Base-by-base conservation (phyloP, 169 alveolate species). In the Perkinsus olseni region DNA sequence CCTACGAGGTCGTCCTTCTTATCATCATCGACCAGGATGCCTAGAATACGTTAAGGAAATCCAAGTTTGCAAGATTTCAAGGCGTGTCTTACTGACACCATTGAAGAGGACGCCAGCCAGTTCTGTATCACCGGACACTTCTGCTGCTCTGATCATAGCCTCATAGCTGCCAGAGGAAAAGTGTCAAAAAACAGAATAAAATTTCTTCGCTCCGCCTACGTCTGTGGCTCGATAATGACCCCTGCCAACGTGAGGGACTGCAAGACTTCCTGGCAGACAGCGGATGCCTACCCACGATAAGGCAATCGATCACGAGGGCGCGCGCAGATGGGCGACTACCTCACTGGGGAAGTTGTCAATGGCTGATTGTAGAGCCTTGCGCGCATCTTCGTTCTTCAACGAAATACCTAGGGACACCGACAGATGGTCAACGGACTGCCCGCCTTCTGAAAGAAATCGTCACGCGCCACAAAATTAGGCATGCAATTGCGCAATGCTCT, bases 191-290 rank as follows among this genome's bases (percentile, higher is more conserved):
- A n/a, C n/a, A n/a, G n/a, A n/a, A n/a, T n/a, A n/a, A n/a, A n/a
- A n/a, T n/a, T n/a, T n/a, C 82, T 62, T 62, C 82, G 82, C 82
- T 62, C 82, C 82, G 82, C 82, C 82, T 62, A 62, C 82, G 82
- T 62, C 31, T 62, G 82, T 62, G 82, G 82, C 31, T 62, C 82
- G 34, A 62, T 62, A 24, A 62, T 28, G 34, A 62, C 82, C 82
- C 82, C 82, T 28, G 1, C 36, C 82, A 62, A 3, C 34, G 82
- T 62, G 8, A 62, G 34, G 82, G 82, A 62, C 34, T 62, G 82
- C 82, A 62, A 28, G 31, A 62, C 82, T 24, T 62, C 82, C 82
- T 62, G 82, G 82, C 82, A 62, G 82, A 62, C 82, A 62, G 28
- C 17, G 28, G 82, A 13, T 28, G 82, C 82, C 82, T 62, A 28